A percentile compares a stretch with the other conserved stretches of the same genome.
Conservation (phyloP, 352 stramenopile species). For the Phytophthora pisi region DNA sequence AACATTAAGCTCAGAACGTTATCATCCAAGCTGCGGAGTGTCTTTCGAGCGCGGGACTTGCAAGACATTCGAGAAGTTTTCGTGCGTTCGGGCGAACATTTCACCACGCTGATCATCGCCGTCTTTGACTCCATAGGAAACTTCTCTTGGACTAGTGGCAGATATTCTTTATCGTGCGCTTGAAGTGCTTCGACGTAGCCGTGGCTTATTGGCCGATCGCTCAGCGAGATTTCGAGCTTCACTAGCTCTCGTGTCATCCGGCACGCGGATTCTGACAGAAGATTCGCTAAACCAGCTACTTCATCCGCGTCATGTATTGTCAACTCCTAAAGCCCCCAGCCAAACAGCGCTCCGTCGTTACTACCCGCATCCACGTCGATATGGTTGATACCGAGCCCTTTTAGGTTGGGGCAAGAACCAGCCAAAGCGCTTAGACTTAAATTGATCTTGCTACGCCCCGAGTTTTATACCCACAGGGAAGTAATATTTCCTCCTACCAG, state of each 20-base stretch:
- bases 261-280: background rate
- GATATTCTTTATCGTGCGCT: background rate
- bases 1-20: background rate
- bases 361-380: background rate
- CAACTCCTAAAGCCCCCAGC: background rate
- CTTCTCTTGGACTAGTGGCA: conserved; percentile 1
- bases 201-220: background rate
- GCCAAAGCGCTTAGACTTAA: background rate
- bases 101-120: conserved; percentile 6
- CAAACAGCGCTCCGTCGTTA: background rate
- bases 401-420: background rate
- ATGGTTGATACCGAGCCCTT: background rate
- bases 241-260: conserved; percentile 6
- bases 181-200: background rate
- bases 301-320: background rate
- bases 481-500: background rate
- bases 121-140: background rate
- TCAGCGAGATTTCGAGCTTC: background rate
- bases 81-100: background rate
- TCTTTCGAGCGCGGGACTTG: background rate
- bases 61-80: background rate
- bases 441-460: background rate
- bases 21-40: background rate
- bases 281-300: background rate
- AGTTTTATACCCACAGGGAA: background rate